phyloP scores from a whole-genome alignment of 192 early-diverging fungal species.

The Paraglomus occultum region DNA sequence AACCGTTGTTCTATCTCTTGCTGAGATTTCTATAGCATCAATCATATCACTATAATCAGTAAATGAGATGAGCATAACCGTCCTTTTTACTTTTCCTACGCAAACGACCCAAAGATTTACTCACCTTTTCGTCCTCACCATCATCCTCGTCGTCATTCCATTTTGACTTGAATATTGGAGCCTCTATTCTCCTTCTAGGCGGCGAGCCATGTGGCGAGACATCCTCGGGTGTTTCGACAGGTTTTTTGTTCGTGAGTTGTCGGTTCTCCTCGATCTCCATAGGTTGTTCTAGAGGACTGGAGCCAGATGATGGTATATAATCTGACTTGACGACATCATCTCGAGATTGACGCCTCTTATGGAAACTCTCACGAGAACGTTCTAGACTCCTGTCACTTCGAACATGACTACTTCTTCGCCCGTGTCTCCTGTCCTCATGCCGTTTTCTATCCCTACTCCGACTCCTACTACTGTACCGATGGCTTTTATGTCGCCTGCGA shows the following conservation, averaged over 20 bases:
- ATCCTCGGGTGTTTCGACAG: neutral
- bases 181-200: constrained; percentile 6
- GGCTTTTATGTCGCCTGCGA: constrained; percentile 14
- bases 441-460: constrained; percentile 19
- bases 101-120: neutral
- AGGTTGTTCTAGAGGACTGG: neutral
- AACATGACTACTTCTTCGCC: constrained; percentile 2
- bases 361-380: constrained; percentile 1
- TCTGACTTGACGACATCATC: constrained; percentile 7
- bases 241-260: constrained; percentile 7
- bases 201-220: constrained; percentile 6
- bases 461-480: constrained; percentile 8
- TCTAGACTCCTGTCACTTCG: constrained; percentile 17
- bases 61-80: constrained; percentile 1
- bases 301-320: neutral
- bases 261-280: neutral
- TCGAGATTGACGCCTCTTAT: constrained; percentile 10
- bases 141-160: constrained; percentile 29
- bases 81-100: neutral
- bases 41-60: neutral
- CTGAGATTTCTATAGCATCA: neutral
- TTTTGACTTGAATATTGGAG: constrained; percentile 27
- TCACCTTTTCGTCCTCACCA: constrained; percentile 1
- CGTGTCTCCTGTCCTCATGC: constrained; percentile 7
- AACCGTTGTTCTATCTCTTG: constrained; percentile 26